Base-by-base conservation (phyloP, 2,329 filamentous ascomycete genomes). In the Xylariaceae sp. region DNA sequence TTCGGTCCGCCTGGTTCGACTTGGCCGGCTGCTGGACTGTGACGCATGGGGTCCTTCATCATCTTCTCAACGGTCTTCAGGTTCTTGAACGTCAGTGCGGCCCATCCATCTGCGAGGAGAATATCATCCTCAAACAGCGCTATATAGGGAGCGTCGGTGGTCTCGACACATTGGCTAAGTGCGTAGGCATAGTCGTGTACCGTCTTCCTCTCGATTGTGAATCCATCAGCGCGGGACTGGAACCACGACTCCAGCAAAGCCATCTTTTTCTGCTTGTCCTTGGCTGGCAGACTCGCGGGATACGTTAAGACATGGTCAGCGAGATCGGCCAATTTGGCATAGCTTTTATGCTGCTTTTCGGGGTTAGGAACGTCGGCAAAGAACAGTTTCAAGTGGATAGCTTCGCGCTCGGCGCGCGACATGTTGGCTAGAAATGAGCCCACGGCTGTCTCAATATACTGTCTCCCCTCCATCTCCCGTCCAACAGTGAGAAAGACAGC, bases 61-160 rank as follows among this genome's bases (percentile, higher is more conserved):
- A 71, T 71, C 6, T 61, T 52, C 47, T 67, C 69, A 47, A 70
- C 55, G 1, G 47, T 61, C 9, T 48, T 62, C n/a, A 72, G 51
- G 18, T 71, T 65, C 34, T 59, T 64, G 18, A 72, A 53, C 0
- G 69, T 71, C 51, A 56, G 59, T 39, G 66, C 68, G 1, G 66
- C 69, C 70, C 70, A 72, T 17, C 69, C 68, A 50, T 72, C 68
- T 2, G 70, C 70, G 4, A 72, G 68, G 2, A 72, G 62, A 15
- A 72, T 71, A 51, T 72, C 70, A n/a, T 66, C 70, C 60, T 72
- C 70, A 13, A 72, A 64, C 5, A 72, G 51, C 1, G 69, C 70
- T 42, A 72, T 71, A 53, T 72, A 71, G 2, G 70, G 67, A 6
- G 70, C 68, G 4, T 68, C 30, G n/a, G 69, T 69, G 7, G 68